phyloP scores from a whole-genome alignment of 208 protist species.

The Trypanosoma scelopori region DNA sequence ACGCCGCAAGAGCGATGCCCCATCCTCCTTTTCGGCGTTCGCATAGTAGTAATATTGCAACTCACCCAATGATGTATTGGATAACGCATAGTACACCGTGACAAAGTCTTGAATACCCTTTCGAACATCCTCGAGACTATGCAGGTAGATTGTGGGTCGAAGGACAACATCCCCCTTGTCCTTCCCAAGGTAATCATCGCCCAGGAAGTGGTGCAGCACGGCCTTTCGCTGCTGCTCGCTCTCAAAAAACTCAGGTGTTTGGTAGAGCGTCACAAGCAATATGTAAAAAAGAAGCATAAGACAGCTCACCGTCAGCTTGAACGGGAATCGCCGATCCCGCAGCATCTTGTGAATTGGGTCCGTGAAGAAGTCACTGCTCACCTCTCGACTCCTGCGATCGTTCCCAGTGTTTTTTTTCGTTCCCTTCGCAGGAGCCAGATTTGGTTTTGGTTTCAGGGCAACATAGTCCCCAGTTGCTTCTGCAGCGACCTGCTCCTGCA shows the following conservation, averaged over 20 bases:
- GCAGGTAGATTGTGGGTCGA: conserved; percentile 43
- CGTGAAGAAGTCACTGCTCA: conserved; percentile 42
- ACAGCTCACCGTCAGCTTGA: conserved; percentile 43
- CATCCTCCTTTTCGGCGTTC: not conserved
- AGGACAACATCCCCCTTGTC: conserved; percentile 54
- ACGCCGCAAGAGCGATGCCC: conserved; percentile 2
- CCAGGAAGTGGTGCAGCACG: conserved; percentile 49
- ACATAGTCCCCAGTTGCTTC: too few relatives aligned
- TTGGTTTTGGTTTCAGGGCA: too few relatives aligned
- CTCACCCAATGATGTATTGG: conserved; percentile 43
- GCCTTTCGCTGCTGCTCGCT: conserved; percentile 45
- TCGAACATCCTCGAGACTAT: conserved; percentile 38
- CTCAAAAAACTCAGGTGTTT: conserved; percentile 36
- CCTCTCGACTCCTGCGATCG: not conserved
- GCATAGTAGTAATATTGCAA: conserved; percentile 48
- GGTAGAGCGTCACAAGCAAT: conserved; percentile 35
- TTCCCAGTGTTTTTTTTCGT: conserved; percentile 4
- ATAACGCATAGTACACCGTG: conserved; percentile 42
- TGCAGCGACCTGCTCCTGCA: too few relatives aligned
- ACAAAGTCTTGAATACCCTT: conserved; percentile 45
- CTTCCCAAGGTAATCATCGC: conserved; percentile 37
- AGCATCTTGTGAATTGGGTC: conserved; percentile 40
- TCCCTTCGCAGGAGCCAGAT: not conserved
- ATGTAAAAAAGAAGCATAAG: conserved; percentile 40
- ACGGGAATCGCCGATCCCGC: conserved; percentile 39